These are phyloP conservation scores for Solanum etuberosum DNA, from an alignment of 257 asterid genomes.

Conservation along the genomic window DNA sequence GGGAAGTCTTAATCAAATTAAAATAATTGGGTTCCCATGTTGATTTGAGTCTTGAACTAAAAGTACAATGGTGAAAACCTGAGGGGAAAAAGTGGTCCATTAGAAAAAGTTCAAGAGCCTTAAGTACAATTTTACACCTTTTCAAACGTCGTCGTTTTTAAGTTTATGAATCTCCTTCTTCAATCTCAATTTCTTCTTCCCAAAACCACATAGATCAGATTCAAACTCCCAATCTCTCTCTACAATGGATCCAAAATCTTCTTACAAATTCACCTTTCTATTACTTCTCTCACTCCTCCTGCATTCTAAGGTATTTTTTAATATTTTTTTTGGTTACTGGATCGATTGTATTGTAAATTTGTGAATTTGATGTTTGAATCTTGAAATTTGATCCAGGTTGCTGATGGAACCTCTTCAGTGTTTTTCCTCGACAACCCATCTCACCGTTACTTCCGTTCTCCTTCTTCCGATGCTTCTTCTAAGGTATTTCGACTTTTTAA, in stretches of 20 bases:
- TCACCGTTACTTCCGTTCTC: conserved; percentile 43
- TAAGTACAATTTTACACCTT: not conserved
- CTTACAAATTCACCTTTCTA: conserved; percentile 11
- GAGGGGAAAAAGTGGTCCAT: not conserved
- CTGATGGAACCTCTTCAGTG: conserved; percentile 49
- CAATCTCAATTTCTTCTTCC: not conserved
- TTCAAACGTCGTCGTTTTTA: not conserved
- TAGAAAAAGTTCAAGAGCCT: not conserved
- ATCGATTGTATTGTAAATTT: conserved; percentile 6
- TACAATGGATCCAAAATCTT: conserved; percentile 9
- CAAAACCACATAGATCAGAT: not conserved
- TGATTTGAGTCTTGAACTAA: not conserved
- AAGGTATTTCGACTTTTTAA: conserved; percentile 7
- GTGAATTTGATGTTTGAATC: not conserved
- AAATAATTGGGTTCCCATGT: not conserved
- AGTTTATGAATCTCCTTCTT: not conserved
- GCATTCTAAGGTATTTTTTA: conserved; percentile 18
- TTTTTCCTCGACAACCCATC: conserved; percentile 52
- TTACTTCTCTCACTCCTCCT: conserved; percentile 23
- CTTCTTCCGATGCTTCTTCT: conserved; percentile 25
- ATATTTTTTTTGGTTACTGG: not conserved
- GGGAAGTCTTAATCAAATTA: not conserved
- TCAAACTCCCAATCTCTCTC: not conserved
- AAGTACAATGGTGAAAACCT: not conserved
- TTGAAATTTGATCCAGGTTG: conserved; percentile 21